These are phyloP conservation scores for Claviceps sp. DNA, from an alignment of 2,329 filamentous ascomycete genomes.

Conservation along the genomic window DNA sequence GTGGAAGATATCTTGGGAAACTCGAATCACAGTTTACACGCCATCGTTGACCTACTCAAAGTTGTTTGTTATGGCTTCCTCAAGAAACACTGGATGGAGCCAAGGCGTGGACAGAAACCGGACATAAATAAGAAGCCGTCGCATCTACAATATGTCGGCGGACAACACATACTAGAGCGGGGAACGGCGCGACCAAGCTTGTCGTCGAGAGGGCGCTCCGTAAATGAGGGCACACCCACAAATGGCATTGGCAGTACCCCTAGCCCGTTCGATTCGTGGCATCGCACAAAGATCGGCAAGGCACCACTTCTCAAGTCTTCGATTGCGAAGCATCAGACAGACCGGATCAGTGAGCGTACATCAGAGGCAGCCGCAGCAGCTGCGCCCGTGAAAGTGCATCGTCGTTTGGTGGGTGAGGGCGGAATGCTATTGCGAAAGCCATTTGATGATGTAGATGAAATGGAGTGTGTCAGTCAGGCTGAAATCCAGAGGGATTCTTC, in stretches of 20 bases:
- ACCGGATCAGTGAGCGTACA: not conserved
- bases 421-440: slow-evolving; percentile 31
- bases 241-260: not conserved
- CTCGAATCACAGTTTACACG: slow-evolving; percentile 34
- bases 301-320: slow-evolving; percentile 3
- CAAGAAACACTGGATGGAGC: slow-evolving; percentile 55
- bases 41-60: slow-evolving; percentile 45
- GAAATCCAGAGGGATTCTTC: too few species aligned
- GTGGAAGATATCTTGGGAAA: slow-evolving; percentile 28
- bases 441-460: slow-evolving; percentile 24
- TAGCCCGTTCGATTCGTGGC: slow-evolving; percentile 17
- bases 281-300: slow-evolving; percentile 21
- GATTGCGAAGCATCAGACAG: not conserved
- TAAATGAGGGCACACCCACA: not conserved
- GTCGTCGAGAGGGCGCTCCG: not conserved
- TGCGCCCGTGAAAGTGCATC: not conserved
- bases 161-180: not conserved
- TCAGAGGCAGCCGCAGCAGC: too few species aligned
- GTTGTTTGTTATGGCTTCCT: slow-evolving; percentile 64
- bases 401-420: slow-evolving; percentile 24
- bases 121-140: slow-evolving; percentile 1
- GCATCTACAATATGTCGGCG: not conserved
- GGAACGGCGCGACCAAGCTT: not conserved
- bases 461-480: not conserved
- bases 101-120: slow-evolving; percentile 22